These are phyloP conservation scores for Phlebiopsis gigantea DNA, from an alignment of 768 basidiomycete genomes.

Conservation along the genomic window DNA sequence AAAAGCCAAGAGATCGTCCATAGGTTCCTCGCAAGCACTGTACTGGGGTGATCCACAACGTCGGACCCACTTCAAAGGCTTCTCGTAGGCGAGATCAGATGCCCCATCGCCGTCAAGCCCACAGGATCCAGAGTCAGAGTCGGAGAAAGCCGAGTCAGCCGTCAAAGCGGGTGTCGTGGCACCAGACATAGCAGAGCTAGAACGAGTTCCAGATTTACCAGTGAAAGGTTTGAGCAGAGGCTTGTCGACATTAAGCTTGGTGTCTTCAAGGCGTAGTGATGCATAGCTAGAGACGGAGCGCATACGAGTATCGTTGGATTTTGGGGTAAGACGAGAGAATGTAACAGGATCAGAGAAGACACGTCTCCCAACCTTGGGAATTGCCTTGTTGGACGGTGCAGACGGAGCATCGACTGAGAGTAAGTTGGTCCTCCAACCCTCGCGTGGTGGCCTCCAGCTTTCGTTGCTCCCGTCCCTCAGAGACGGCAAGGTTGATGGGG, in stretches of 20 bases:
- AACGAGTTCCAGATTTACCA: neutral
- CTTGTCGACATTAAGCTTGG: neutral
- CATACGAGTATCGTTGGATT: neutral
- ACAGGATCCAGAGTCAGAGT: constrained; percentile 11
- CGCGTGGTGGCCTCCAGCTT: too few relatives aligned
- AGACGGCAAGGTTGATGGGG: too few relatives aligned
- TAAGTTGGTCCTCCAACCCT: too few relatives aligned
- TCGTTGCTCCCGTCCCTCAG: too few relatives aligned
- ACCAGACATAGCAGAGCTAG: neutral
- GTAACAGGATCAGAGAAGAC: neutral
- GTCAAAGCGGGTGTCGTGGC: constrained; percentile 11
- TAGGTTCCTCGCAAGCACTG: too few relatives aligned
- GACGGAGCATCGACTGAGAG: too few relatives aligned
- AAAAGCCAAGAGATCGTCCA: neutral
- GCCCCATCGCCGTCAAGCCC: neutral
- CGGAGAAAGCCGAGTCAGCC: constrained; percentile 6
- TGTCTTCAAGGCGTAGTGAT: neutral
- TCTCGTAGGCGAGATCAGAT: too few relatives aligned
- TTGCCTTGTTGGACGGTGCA: neutral
- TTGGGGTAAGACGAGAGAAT: neutral
- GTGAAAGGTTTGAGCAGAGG: too few relatives aligned
- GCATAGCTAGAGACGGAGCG: neutral
- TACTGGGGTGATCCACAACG: too few relatives aligned
- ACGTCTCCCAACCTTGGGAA: neutral
- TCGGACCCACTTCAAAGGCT: too few relatives aligned